These are phyloP conservation scores for Rhododendron henanense DNA, from an alignment of 148 eudicot species.

Conservation along the genomic window DNA sequence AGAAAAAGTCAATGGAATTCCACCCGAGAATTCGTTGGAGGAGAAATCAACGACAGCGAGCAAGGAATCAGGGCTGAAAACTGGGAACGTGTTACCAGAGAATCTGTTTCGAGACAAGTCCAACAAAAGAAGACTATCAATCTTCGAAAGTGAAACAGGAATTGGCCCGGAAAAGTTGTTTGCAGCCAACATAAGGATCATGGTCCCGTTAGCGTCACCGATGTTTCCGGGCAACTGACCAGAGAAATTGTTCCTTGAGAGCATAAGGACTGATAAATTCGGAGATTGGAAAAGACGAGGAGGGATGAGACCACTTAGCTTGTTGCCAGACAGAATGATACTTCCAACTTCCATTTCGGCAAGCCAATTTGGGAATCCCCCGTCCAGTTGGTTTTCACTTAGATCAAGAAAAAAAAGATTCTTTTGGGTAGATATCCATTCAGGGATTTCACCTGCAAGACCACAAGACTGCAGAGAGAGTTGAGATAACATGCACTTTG, in stretches of 20 bases:
- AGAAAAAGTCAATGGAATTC: slow-evolving; percentile 35
- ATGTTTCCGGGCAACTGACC: slow-evolving; percentile 49
- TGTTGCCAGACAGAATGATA: slow-evolving; percentile 48
- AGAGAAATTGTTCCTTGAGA: slow-evolving; percentile 49
- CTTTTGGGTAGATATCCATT: slow-evolving; percentile 47
- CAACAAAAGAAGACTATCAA: slow-evolving; percentile 36
- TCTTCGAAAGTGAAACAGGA: slow-evolving; percentile 35
- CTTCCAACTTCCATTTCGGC: slow-evolving; percentile 48
- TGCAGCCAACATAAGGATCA: slow-evolving; percentile 47
- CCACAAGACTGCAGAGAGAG: slow-evolving; percentile 43
- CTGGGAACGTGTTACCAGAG: slow-evolving; percentile 39
- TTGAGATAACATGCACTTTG: slow-evolving; percentile 34
- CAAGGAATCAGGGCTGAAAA: slow-evolving; percentile 31
- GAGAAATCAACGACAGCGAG: slow-evolving; percentile 49
- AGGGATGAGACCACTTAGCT: slow-evolving; percentile 46
- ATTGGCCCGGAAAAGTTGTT: slow-evolving; percentile 45
- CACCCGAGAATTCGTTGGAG: slow-evolving; percentile 37
- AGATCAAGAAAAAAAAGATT: slow-evolving; percentile 38
- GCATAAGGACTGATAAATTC: slow-evolving; percentile 40
- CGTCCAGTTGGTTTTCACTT: slow-evolving; percentile 39
- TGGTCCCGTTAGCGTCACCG: slow-evolving; percentile 35
- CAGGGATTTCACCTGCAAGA: slow-evolving; percentile 37
- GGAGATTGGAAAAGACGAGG: slow-evolving; percentile 38
- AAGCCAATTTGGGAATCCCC: slow-evolving; percentile 43
- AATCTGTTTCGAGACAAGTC: slow-evolving; percentile 50